Evolutionary conservation across 2,329 filamentous ascomycete species (phyloP).

Genomic region (Fusarium penzigii): DNA sequence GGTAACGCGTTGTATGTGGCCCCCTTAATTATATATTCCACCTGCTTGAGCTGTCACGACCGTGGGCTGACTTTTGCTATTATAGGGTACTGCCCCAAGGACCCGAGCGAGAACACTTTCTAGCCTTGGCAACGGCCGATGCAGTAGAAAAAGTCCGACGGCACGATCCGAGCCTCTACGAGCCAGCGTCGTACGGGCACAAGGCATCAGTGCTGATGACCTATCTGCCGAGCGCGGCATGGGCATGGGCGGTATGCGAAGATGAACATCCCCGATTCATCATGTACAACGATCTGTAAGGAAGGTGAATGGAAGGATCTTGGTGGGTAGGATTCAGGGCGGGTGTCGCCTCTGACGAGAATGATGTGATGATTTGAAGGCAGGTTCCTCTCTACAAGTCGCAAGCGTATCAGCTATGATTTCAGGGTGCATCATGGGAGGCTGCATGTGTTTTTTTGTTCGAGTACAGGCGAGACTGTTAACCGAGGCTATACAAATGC

Average conservation of each 20-base stretch:
- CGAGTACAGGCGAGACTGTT: slow-evolving; percentile 5
- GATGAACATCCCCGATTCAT: slow-evolving; percentile 36
- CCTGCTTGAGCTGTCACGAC: not conserved
- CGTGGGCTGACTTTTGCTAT: slow-evolving; percentile 17
- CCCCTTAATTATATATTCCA: not conserved
- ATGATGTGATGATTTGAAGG: slow-evolving; percentile 10
- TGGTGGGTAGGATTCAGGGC: not conserved
- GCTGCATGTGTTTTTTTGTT: not conserved
- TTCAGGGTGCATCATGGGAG: slow-evolving; percentile 1
- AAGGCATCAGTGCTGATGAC: slow-evolving; percentile 35
- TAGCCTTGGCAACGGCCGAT: slow-evolving; percentile 57
- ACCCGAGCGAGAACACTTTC: slow-evolving; percentile 51
- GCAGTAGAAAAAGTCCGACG: slow-evolving; percentile 49
- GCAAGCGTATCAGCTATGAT: slow-evolving; percentile 7
- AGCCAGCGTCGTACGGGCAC: slow-evolving; percentile 39
- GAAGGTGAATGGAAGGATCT: slow-evolving; percentile 12
- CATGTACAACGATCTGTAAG: slow-evolving; percentile 39
- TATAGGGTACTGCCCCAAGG: slow-evolving; percentile 35
- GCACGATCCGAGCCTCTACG: slow-evolving; percentile 36
- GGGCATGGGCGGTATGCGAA: slow-evolving; percentile 39
- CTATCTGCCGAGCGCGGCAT: slow-evolving; percentile 40
- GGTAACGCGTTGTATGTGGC: slow-evolving; percentile 61
- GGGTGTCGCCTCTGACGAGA: not conserved
- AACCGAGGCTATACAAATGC: slow-evolving; percentile 21
- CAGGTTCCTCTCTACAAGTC: slow-evolving; percentile 9